Conservation (phyloP, 1,139 yeast genomes). For the Pichia sp. region DNA sequence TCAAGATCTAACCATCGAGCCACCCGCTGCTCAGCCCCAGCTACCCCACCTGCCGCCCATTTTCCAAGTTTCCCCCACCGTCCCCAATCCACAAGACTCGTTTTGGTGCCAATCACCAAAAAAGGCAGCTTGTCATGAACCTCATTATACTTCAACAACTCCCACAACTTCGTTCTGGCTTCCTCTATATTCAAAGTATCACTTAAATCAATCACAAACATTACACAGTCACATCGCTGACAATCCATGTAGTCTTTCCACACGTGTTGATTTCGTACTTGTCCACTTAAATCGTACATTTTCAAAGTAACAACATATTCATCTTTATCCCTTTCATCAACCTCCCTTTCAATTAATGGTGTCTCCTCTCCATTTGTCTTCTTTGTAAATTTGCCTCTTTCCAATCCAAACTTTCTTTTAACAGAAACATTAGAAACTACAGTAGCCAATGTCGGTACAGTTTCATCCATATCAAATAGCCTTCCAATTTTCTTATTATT, state of each 20-base stretch:
- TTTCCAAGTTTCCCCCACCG: neutral
- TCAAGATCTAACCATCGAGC: too few relatives aligned
- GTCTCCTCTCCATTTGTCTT: too few relatives aligned
- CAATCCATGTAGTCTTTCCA: slow-evolving; percentile 18
- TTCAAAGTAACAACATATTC: slow-evolving; percentile 13
- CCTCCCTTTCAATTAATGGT: neutral
- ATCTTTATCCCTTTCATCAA: neutral
- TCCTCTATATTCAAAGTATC: slow-evolving; percentile 22
- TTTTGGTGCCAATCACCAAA: slow-evolving; percentile 24
- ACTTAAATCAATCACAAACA: slow-evolving; percentile 24
- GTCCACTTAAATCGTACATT: slow-evolving; percentile 27
- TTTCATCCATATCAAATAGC: slow-evolving; percentile 11
- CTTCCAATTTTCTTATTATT: neutral
- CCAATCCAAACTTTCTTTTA: too few relatives aligned
- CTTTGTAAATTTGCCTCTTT: too few relatives aligned
- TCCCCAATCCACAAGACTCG: slow-evolving; percentile 17
- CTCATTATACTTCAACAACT: slow-evolving; percentile 19
- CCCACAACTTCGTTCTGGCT: slow-evolving; percentile 16
- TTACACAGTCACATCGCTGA: slow-evolving; percentile 14
- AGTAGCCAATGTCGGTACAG: slow-evolving; percentile 22
- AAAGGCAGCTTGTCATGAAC: slow-evolving; percentile 17
- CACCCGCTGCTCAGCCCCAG: too few relatives aligned
- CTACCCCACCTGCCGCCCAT: too few relatives aligned
- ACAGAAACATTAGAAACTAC: slow-evolving; percentile 8
- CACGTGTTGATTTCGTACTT: slow-evolving; percentile 16